phyloP scores from a whole-genome alignment of 805 yeast genomes.

The Suhomyces xylopsoci region DNA sequence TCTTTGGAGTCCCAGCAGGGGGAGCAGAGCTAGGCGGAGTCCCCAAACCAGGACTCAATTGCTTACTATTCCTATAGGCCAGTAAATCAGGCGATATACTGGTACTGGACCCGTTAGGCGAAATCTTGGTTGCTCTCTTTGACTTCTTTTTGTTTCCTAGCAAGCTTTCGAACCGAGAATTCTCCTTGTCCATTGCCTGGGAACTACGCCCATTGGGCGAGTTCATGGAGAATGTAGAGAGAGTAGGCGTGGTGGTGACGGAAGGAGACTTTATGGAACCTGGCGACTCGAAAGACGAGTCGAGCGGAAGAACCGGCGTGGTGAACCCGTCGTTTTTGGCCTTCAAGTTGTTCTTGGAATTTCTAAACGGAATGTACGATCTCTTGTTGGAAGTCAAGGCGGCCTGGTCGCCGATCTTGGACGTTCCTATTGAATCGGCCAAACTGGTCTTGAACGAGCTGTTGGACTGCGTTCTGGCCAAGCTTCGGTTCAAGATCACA shows the following conservation, averaged over 20 bases:
- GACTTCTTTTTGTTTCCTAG: conserved; percentile 25
- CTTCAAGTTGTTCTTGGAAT: conserved; percentile 22
- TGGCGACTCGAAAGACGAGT: conserved; percentile 22
- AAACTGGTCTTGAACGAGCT: conserved; percentile 73
- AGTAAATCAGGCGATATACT: conserved; percentile 15
- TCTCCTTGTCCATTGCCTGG: conserved; percentile 8
- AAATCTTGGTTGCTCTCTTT: conserved; percentile 13
- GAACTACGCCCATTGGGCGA: neutral
- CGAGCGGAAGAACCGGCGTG: conserved; percentile 21
- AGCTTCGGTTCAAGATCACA: conserved; percentile 65
- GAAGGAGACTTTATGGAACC: conserved; percentile 8
- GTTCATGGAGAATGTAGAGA: conserved; percentile 6
- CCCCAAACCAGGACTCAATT: conserved; percentile 1
- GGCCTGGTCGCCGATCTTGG: conserved; percentile 13
- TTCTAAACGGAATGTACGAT: conserved; percentile 43
- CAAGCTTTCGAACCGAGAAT: conserved; percentile 23
- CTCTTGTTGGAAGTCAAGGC: conserved; percentile 18
- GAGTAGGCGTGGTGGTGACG: conserved; percentile 7
- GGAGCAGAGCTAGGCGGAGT: conserved; percentile 11
- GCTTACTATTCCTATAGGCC: conserved; percentile 9
- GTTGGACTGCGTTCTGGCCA: conserved; percentile 71
- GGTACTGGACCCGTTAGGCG: conserved; percentile 13
- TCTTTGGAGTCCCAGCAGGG: conserved; percentile 9
- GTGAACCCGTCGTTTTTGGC: conserved; percentile 7
- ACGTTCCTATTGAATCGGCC: conserved; percentile 56